Evolutionary conservation across 805 yeast species (phyloP).

Genomic region (Cyberlindnera nakhonratchasimensis): DNA sequence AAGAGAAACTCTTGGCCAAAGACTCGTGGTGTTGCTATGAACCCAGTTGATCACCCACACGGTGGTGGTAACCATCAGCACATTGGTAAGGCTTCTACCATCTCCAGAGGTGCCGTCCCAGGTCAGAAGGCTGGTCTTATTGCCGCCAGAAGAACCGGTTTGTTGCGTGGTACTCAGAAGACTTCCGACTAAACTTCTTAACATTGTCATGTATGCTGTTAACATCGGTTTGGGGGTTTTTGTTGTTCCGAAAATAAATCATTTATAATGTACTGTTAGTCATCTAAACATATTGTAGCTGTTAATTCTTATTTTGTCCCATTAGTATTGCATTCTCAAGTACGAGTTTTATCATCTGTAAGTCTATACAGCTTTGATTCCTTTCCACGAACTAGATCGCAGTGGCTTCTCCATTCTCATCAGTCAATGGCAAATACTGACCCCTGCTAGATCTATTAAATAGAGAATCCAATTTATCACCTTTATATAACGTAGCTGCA

Average conservation of each 20-base stretch:
- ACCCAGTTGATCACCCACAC: slow-evolving; percentile 99
- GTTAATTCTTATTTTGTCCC: too few species aligned
- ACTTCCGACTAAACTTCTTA: slow-evolving; percentile 58
- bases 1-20: slow-evolving; percentile 99
- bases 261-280: slow-evolving; percentile 24
- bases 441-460: not conserved
- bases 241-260: slow-evolving; percentile 26
- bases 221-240: slow-evolving; percentile 28
- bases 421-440: not conserved
- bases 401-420: slow-evolving; percentile 5
- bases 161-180: slow-evolving; percentile 99
- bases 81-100: slow-evolving; percentile 99
- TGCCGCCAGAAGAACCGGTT: slow-evolving; percentile 99
- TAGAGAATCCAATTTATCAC: slow-evolving; percentile 21
- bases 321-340: too few species aligned
- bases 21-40: slow-evolving; percentile 99
- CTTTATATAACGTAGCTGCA: slow-evolving; percentile 18
- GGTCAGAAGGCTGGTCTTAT: slow-evolving; percentile 99
- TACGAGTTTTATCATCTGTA: too few species aligned
- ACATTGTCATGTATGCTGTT: slow-evolving; percentile 24
- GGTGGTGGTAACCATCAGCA: slow-evolving; percentile 99
- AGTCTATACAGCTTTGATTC: too few species aligned
- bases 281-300: slow-evolving; percentile 3
- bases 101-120: slow-evolving; percentile 98
- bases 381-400: not conserved